phyloP scores from a whole-genome alignment of 495 filamentous ascomycete genomes.

The Lasiosphaeria ovina region DNA sequence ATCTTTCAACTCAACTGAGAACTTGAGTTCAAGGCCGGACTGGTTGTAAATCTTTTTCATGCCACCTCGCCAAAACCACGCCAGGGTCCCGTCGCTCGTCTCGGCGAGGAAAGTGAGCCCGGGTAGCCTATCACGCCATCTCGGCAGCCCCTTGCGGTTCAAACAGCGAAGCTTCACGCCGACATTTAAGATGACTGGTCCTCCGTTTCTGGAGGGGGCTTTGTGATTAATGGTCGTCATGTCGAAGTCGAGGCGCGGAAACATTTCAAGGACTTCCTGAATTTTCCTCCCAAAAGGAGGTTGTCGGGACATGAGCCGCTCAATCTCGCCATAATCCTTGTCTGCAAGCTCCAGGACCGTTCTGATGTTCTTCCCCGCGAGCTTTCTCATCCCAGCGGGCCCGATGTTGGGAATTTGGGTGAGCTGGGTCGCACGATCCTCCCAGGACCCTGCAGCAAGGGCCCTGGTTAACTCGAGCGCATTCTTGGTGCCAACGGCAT shows the following conservation, averaged over 20 bases:
- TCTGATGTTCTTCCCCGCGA: conserved; percentile 67
- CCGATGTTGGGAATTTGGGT: conserved; percentile 87
- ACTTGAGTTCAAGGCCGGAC: conserved; percentile 55
- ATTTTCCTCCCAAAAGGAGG: conserved; percentile 79
- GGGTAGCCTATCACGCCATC: conserved; percentile 61
- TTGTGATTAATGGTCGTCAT: conserved; percentile 31
- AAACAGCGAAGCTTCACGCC: conserved; percentile 69
- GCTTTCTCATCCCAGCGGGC: conserved; percentile 70
- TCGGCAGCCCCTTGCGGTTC: conserved; percentile 61
- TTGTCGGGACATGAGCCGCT: conserved; percentile 72
- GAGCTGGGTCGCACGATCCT: conserved; percentile 77
- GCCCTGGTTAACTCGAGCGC: conserved; percentile 79
- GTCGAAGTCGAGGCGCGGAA: conserved; percentile 69
- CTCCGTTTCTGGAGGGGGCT: conserved; percentile 16
- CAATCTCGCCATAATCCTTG: conserved; percentile 69
- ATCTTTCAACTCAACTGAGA: conserved; percentile 57
- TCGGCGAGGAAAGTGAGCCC: conserved; percentile 75
- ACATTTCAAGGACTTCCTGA: conserved; percentile 60
- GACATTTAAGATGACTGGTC: conserved; percentile 55
- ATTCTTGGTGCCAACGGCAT: conserved; percentile 63
- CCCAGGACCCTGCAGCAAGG: conserved; percentile 80
- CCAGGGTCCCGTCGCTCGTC: conserved; percentile 67
- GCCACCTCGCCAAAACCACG: conserved; percentile 76
- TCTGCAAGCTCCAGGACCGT: conserved; percentile 68
- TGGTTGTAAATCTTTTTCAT: conserved; percentile 61